Evolutionary conservation across 2,329 filamentous ascomycete species (phyloP).

Genomic region (Nemania sp.): DNA sequence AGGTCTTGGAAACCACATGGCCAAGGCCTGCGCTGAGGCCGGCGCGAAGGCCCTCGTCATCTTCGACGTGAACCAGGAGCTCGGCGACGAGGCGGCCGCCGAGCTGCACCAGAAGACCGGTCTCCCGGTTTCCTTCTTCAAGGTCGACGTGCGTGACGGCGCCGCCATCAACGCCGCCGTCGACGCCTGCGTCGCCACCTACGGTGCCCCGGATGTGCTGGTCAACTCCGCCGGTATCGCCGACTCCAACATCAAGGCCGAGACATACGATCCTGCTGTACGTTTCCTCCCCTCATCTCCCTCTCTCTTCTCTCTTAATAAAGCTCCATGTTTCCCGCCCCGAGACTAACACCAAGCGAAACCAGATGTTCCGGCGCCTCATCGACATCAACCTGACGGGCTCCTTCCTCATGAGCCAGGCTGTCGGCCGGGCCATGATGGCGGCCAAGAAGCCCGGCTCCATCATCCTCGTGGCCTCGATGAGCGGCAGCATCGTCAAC

Average conservation of each 20-base stretch:
- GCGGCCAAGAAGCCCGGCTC: conserved; percentile 70
- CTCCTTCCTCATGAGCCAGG: conserved; percentile 76
- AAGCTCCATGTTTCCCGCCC: not conserved
- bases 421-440: conserved; percentile 76
- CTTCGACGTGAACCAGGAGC: conserved; percentile 76
- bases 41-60: conserved; percentile 75
- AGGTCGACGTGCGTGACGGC: conserved; percentile 76
- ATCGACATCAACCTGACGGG: conserved; percentile 84
- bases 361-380: conserved; percentile 70
- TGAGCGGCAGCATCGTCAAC: conserved; percentile 85
- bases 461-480: conserved; percentile 77
- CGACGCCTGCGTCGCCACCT: conserved; percentile 65
- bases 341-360: not conserved
- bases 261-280: conserved; percentile 70
- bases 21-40: conserved; percentile 75
- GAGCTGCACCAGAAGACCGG: conserved; percentile 74
- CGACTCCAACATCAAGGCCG: conserved; percentile 82
- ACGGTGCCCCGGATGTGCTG: conserved; percentile 73
- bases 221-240: conserved; percentile 81
- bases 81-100: conserved; percentile 70
- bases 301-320: too few species aligned
- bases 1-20: conserved; percentile 80
- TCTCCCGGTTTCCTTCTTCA: conserved; percentile 75
- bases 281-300: not conserved
- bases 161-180: conserved; percentile 72